A percentile compares a stretch with the other conserved stretches of the same genome.
Conservation (phyloP, 257 asterid genomes). For the Ballota nigra region DNA sequence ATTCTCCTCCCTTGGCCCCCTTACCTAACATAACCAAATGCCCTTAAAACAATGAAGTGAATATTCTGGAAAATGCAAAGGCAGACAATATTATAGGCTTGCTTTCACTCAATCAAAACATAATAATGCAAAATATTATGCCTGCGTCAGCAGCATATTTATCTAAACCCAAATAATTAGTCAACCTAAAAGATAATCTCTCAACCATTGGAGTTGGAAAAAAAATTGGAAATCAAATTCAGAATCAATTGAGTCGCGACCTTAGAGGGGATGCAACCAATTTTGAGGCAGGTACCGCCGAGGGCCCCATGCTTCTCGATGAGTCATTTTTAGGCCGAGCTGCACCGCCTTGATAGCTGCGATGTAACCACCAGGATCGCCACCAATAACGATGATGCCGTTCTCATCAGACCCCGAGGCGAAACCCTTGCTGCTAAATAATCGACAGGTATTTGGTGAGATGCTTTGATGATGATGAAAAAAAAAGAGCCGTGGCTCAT, state of each 20-base stretch:
- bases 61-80: not conserved
- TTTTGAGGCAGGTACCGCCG: conserved; percentile 98
- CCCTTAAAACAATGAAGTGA: not conserved
- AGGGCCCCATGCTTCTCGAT: conserved; percentile 95
- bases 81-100: not conserved
- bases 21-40: not conserved
- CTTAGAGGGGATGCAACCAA: conserved; percentile 98
- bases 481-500: conserved; percentile 31
- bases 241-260: conserved; percentile 28
- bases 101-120: not conserved
- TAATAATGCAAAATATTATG: not conserved
- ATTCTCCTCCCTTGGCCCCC: not conserved
- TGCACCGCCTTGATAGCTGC: conserved; percentile 99
- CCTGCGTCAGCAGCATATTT: conserved; percentile 7
- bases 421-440: conserved; percentile 46
- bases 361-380: conserved; percentile 98
- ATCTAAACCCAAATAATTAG: not conserved
- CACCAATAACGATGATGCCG: conserved; percentile 91
- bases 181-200: conserved; percentile 4
- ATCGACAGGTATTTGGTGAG: conserved; percentile 28
- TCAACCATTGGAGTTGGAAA: too few species aligned
- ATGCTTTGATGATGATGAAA: conserved; percentile 35
- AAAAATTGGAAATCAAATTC: too few species aligned
- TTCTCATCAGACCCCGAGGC: conserved; percentile 75
- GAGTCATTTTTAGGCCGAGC: conserved; percentile 91